Base-by-base conservation (phyloP, 2,329 filamentous ascomycete genomes). In the Aureobasidium sp. region DNA sequence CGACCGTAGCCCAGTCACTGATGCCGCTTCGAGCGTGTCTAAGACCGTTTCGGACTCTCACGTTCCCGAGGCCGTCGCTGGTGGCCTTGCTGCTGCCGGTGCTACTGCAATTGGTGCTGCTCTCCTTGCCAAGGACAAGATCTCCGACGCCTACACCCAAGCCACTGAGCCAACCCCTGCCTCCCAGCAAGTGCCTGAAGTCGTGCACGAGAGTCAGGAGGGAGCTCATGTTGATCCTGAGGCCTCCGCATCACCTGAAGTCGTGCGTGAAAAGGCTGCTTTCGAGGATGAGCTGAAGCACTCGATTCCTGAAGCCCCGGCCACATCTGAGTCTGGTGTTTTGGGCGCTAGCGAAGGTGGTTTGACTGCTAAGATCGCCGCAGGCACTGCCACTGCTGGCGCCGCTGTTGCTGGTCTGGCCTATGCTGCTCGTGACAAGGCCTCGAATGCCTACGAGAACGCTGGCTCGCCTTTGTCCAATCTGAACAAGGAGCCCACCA, bases 201-300 rank as follows among this genome's bases (percentile, higher is more conserved):
- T 84, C 35, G 86, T 89, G 48, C 83, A 79, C 64, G 79, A 87
- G 64, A 87, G 83, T 70, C 85, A 89, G 63, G 74, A 81, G 60
- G 78, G 82, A 65, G 84, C 85, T 16, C 70, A 79, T 48, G 73
- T 74, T 41, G 72, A 75, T 4, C 79, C 85, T 14, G 85, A 88
- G 65, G 84, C 86, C 7, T 83, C 83, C 58, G 83, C 76, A 34
- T 73, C 80, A 49, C 70, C 79, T 27, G 74, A 78, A 32, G 84
- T 84, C 63, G 62, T 55, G 62, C 68, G 21, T 29, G 58, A 61
- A 32, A 60, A 61, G 57, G 37, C 78, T 54, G 74, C 76, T 50
- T 76, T 88, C 5, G 85, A 89, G 71, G 72, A 80, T 38, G 85
- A 88, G 71, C 75, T 60, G 48, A 57, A 53, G 49, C 30, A 51